Evolutionary conservation across 768 basidiomycete species (phyloP).

Genomic region (Pilatotrama ljubarskyi): DNA sequence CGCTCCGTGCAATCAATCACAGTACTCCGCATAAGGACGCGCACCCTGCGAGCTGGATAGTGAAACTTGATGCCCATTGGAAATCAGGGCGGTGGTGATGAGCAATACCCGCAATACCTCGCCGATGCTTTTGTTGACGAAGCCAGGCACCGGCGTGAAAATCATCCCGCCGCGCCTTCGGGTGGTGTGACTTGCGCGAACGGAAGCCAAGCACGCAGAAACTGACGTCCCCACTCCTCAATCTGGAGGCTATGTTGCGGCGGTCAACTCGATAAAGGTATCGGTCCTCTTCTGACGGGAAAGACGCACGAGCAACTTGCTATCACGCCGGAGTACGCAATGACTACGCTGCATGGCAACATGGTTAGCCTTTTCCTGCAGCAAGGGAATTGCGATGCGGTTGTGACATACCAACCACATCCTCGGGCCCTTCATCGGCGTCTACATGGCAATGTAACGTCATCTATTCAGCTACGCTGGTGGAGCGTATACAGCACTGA

Average conservation of each 20-base stretch:
- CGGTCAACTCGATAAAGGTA: conserved; percentile 16
- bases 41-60: conserved; percentile 17
- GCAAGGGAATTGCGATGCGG: conserved; percentile 33
- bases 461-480: conserved; percentile 30
- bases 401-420: conserved; percentile 45
- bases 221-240: conserved; percentile 20
- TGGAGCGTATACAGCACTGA: conserved; percentile 30
- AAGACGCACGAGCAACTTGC: conserved; percentile 34
- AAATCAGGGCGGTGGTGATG: conserved; percentile 24
- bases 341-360: conserved; percentile 31
- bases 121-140: conserved; percentile 19
- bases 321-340: conserved; percentile 25
- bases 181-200: conserved; percentile 1
- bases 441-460: conserved; percentile 38
- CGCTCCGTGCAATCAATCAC: conserved; percentile 25
- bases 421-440: conserved; percentile 31
- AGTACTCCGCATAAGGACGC: conserved; percentile 24
- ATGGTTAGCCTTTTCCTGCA: conserved; percentile 33
- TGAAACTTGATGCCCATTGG: conserved; percentile 25
- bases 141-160: background rate
- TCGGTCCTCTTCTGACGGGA: conserved; percentile 26
- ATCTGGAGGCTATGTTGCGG: conserved; percentile 24
- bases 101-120: conserved; percentile 20
- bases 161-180: background rate
- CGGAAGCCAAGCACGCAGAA: conserved; percentile 29